A percentile compares a stretch with the other conserved stretches of the same genome.
Conservation (phyloP, 2,329 filamentous ascomycete genomes). For the Cladosporium sphaerospermum region DNA sequence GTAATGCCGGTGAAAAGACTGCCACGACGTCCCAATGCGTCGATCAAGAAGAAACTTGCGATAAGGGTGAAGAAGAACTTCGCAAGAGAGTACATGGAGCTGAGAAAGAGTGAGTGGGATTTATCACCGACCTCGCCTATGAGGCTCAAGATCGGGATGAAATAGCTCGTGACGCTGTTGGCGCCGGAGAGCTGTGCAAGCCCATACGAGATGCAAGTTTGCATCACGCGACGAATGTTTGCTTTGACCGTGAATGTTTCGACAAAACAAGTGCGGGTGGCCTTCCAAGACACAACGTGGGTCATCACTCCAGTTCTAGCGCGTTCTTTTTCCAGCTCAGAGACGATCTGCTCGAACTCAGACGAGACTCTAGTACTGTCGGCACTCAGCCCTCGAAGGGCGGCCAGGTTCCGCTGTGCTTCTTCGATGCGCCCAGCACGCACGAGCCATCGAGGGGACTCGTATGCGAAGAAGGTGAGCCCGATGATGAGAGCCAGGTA, state of each 20-base stretch:
- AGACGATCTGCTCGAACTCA: neutral
- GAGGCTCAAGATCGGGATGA: constrained; percentile 38
- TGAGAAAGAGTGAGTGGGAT: constrained; percentile 33
- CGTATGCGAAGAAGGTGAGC: constrained; percentile 28
- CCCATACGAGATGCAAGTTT: constrained; percentile 12
- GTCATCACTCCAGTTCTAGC: too few species aligned
- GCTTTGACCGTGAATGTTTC: constrained; percentile 17
- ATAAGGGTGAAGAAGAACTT: constrained; percentile 40
- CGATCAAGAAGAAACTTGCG: constrained; percentile 41
- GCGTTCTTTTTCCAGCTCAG: constrained; percentile 11
- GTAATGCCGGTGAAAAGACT: constrained; percentile 32
- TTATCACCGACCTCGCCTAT: constrained; percentile 30
- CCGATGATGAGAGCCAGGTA: constrained; percentile 25
- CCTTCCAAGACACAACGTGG: too few species aligned
- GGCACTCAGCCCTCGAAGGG: constrained; percentile 23
- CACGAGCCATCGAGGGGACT: constrained; percentile 34
- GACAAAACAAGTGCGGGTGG: too few species aligned
- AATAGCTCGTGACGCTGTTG: constrained; percentile 40
- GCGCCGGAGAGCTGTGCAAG: constrained; percentile 40
- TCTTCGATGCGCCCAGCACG: constrained; percentile 25
- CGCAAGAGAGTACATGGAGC: constrained; percentile 38
- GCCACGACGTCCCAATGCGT: constrained; percentile 32
- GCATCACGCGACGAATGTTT: constrained; percentile 16
- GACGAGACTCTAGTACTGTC: neutral
- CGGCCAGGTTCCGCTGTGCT: constrained; percentile 23